Evolutionary conservation across 1,284 basidiomycete species (phyloP), one percentile per base, ranked within the genome.

Genomic region (Leccinum fuscescens): DNA sequence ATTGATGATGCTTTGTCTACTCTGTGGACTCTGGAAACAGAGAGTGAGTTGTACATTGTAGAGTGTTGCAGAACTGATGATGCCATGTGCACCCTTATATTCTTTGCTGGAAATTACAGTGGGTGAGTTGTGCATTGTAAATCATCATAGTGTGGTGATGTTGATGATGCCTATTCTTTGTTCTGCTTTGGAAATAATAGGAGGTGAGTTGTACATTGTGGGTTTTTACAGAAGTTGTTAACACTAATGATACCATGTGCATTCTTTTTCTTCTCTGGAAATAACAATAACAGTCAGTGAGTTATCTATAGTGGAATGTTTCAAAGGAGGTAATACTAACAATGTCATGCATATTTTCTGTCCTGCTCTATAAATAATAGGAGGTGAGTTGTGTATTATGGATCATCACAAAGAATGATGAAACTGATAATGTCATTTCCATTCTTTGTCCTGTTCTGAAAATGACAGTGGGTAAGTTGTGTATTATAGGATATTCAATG

Each of bases 401-500:
- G 9, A 31, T 31, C 11, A 31, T 31, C 0, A 31, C 31, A 33
- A 31, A 31, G 4, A 12, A 5, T 33, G 11, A 0, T 33, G 31
- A 33, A 33, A 33, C 11, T 3, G 5, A 33, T 33, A 3, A 33
- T 33, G 31, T 3, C 31, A 33, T 33, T 33, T 12, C 2, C 11
- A 12, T 5, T 12, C 11, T 12, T 12, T 33, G 31, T 33, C 0
- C 4, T 33, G 1, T 2, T 33, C 33, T 33, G 33, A 12, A 12
- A 12, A 33, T 33, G 5, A 33, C 33, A 33, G 33, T 33, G 33
- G 33, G 33, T 33, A 33, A 33, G 33, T 33, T 12, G 12, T 33
- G 4, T 6, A 33, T 33, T 3, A 12, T 1, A 33, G 33, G 5
- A 33, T 0, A 6, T 33, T 7, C 35, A 15, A 37, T 0, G 14